Conservation (phyloP, 176 grass and related monocot genomes). For the Triticum aestivum region IWGSC_CS_RefSeq_v2.1 NC_057794.1:165399045-165399544, state of each 20-base stretch:
- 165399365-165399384: background rate
- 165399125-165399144: conserved; percentile 1
- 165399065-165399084: conserved; percentile 62
- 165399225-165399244: background rate
- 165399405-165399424: background rate
- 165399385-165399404: background rate
- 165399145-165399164: conserved; percentile 1
- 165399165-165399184: background rate
- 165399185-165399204: background rate
- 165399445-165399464: conserved; percentile 17
- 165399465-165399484: conserved; percentile 9
- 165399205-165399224: conserved; percentile 10
- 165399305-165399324: background rate
- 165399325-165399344: background rate
- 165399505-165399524: conserved; percentile 90
- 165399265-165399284: background rate
- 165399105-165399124: conserved; percentile 16
- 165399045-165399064: conserved; percentile 84
- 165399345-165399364: conserved; percentile 13
- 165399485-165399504: conserved; percentile 87
- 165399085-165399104: conserved; percentile 32
- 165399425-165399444: background rate
- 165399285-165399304: background rate
- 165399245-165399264: background rate
- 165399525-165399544: conserved; percentile 96